Evolutionary conservation across 176 grass and related monocot genomes (phyloP).

Genomic region (Oryza meyeriana): DNA sequence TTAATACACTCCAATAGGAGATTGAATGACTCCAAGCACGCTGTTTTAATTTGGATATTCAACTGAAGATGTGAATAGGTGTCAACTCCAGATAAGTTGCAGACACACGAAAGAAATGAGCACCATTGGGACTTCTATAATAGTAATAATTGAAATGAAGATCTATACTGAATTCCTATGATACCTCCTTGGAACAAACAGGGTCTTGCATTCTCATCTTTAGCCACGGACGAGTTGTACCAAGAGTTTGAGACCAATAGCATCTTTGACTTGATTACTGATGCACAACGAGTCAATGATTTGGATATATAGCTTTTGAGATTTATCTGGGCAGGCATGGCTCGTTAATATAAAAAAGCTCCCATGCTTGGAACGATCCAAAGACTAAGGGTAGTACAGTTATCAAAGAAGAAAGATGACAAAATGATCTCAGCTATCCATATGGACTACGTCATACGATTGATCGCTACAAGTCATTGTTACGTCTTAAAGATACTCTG

Average conservation of each 20-base stretch:
- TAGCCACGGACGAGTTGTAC: background rate
- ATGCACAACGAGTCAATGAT: background rate
- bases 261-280: background rate
- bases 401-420: background rate
- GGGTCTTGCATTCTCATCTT: background rate
- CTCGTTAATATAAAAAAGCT: background rate
- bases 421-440: conserved; percentile 7
- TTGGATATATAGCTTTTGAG: background rate
- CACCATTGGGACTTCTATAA: background rate
- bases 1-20: background rate
- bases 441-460: background rate
- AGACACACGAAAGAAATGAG: background rate
- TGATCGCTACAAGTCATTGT: background rate
- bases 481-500: conserved; percentile 20
- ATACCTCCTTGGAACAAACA: background rate
- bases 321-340: background rate
- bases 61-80: background rate
- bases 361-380: background rate
- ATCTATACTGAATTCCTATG: background rate
- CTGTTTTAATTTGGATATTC: background rate
- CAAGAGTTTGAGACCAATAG: background rate
- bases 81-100: background rate
- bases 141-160: background rate
- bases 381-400: background rate
- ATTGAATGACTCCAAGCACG: background rate